phyloP scores from a whole-genome alignment of 1,284 basidiomycete genomes.

The Schizophyllum commune region DNA sequence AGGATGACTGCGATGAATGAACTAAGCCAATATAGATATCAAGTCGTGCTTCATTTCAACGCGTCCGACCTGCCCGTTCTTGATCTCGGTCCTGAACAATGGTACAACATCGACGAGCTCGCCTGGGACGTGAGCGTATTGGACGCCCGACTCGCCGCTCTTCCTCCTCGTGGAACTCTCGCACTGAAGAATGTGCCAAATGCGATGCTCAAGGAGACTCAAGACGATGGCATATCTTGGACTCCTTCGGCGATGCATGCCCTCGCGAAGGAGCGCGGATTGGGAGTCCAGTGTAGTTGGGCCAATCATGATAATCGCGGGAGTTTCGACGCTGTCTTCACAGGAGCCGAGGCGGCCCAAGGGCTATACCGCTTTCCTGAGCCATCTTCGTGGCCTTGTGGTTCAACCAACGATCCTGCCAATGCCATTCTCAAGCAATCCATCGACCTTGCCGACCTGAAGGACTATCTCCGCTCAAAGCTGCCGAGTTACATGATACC shows the following conservation, averaged over 20 bases:
- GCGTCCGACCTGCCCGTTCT: background rate
- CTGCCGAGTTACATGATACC: background rate
- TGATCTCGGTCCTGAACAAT: background rate
- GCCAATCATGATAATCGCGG: background rate
- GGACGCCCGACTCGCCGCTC: background rate
- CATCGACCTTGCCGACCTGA: background rate
- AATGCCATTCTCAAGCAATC: background rate
- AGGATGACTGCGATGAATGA: conserved; percentile 37
- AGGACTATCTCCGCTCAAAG: background rate
- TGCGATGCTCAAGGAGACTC: background rate
- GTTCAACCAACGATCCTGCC: background rate
- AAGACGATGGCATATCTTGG: background rate
- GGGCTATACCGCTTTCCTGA: background rate
- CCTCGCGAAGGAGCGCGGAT: background rate
- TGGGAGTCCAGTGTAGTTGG: background rate
- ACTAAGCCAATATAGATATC: conserved; percentile 16
- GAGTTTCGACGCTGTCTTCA: background rate
- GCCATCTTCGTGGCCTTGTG: background rate
- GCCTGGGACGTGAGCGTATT: background rate
- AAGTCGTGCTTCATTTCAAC: background rate
- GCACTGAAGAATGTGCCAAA: background rate
- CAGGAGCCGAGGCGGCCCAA: background rate
- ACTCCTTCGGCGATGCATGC: background rate
- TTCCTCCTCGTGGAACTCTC: background rate
- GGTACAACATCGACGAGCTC: background rate